Conservation (phyloP, 805 yeast species). For the Grigorovia humatica region DNA sequence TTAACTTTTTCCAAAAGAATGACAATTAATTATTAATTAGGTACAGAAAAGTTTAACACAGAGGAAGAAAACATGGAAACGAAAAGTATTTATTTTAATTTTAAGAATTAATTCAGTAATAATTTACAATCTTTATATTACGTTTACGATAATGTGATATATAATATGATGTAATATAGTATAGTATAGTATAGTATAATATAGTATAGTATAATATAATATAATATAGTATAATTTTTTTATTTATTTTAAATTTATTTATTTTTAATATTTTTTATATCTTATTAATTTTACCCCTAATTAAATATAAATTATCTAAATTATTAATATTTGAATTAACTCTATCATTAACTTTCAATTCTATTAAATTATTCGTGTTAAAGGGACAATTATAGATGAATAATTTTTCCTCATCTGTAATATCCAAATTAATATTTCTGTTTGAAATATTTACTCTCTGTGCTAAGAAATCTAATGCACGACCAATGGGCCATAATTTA, state of each 20-base stretch:
- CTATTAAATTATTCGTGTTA: constrained; percentile 2
- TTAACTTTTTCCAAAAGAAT: no score
- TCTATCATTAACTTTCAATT: constrained; percentile 9
- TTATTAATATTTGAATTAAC: constrained; percentile 14
- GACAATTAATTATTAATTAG: not conserved
- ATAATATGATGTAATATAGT: not conserved
- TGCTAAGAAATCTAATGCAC: constrained; percentile 24
- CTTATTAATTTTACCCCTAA: constrained; percentile 17
- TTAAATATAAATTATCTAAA: constrained; percentile 20
- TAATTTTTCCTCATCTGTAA: constrained; percentile 15
- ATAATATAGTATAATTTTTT: not conserved
- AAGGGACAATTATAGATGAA: constrained; percentile 13
- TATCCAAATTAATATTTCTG: constrained; percentile 10
- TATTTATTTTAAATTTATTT: not conserved
- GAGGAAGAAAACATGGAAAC: no score
- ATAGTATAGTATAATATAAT: not conserved
- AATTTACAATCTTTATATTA: not conserved
- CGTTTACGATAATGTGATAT: not conserved
- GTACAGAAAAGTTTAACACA: not conserved
- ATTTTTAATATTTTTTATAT: not conserved
- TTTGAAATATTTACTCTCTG: constrained; percentile 17
- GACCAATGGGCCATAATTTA: constrained; percentile 27
- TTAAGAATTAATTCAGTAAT: not conserved
- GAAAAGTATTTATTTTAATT: no score
- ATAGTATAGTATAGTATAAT: not conserved